A percentile compares a stretch with the other conserved stretches of the same genome.
These are phyloP conservation scores for Monilinia aucupariae DNA, from an alignment of 2,329 filamentous ascomycete species.

Conservation along the genomic window DNA sequence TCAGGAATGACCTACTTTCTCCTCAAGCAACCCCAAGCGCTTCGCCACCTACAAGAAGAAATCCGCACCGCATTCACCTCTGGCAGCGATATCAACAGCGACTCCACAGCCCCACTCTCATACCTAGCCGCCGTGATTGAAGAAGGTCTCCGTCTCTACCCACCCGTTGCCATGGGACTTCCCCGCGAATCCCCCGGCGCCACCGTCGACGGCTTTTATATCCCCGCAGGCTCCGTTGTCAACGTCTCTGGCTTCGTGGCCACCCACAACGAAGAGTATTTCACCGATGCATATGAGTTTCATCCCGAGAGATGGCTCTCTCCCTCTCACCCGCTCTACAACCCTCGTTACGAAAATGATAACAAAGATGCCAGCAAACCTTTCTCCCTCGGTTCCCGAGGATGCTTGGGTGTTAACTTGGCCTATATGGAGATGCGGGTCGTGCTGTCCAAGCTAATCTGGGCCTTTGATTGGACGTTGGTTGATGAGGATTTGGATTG, in stretches of 20 bases:
- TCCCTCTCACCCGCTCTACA: neutral
- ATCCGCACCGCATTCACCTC: neutral
- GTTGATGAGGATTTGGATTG: slow-evolving; percentile 2
- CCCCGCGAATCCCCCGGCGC: slow-evolving; percentile 11
- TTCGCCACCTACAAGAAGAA: neutral
- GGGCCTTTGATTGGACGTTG: slow-evolving; percentile 14
- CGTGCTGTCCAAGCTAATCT: slow-evolving; percentile 7
- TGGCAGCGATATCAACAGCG: neutral
- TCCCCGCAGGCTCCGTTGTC: neutral
- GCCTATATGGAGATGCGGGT: slow-evolving; percentile 15
- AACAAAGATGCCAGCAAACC: slow-evolving; percentile 8
- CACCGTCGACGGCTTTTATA: neutral
- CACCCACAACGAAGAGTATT: neutral
- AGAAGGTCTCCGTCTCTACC: slow-evolving; percentile 17
- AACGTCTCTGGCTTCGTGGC: slow-evolving; percentile 1
- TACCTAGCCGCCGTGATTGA: slow-evolving; percentile 14
- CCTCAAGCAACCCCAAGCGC: slow-evolving; percentile 3
- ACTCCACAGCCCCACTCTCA: slow-evolving; percentile 4
- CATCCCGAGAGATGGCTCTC: slow-evolving; percentile 14
- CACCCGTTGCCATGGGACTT: slow-evolving; percentile 5
- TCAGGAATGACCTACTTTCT: slow-evolving; percentile 4
- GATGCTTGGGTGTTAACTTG: slow-evolving; percentile 8
- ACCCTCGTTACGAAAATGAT: slow-evolving; percentile 8
- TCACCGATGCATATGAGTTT: neutral
- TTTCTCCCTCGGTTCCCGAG: slow-evolving; percentile 2